Base-by-base conservation (phyloP, 768 basidiomycete species). In the Lentinula boryana region DNA sequence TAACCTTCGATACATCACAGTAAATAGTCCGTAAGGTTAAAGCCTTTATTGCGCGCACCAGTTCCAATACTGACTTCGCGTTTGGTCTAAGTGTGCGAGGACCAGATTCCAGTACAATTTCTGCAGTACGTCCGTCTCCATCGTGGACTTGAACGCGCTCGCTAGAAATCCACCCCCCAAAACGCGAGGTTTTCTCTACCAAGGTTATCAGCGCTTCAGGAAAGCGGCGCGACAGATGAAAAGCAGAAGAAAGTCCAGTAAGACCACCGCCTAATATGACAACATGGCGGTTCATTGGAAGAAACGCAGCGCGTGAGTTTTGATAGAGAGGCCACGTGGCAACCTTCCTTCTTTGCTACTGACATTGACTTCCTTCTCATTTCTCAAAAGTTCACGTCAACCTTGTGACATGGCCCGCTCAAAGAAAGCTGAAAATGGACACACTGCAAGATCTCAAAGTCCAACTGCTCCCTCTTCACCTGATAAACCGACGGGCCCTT, bases 111-210 rank as follows among this genome's bases (percentile, higher is more conserved):
- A 98, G 75, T 3, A 91, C 68, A 9, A 94, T 79, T 12, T 73
- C 75, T 6, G 69, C 70, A 43, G 70, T 64, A 43, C 61, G 70
- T 15, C 67, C 65, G 50, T 64, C 53, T 15, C 69, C 66, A 16
- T 66, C 59, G 4, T 72, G 68, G 8, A 90, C 64, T 7, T 73
- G 64, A 21, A 87, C 77, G 16, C 80, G 79, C 60, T 85, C 79
- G 53, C 82, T 89, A 56, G 75, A 78, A 0, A 93, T 82, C 95
- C 95, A 98, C n/a, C 96, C 96, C 12, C 96, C 96, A 4, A 89
- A 70, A 2, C 84, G 76, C 1, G 72, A 53, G 7, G 83, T 73
- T 63, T 78, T 83, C 66, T 98, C 95, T 31, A 95, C 64, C 12
- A 98, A 67, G 1, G 85, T 81, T 61, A 97, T 83, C 8, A 72